Base-by-base conservation (phyloP, 2,329 filamentous ascomycete species). In the Colletotrichum musae region DNA sequence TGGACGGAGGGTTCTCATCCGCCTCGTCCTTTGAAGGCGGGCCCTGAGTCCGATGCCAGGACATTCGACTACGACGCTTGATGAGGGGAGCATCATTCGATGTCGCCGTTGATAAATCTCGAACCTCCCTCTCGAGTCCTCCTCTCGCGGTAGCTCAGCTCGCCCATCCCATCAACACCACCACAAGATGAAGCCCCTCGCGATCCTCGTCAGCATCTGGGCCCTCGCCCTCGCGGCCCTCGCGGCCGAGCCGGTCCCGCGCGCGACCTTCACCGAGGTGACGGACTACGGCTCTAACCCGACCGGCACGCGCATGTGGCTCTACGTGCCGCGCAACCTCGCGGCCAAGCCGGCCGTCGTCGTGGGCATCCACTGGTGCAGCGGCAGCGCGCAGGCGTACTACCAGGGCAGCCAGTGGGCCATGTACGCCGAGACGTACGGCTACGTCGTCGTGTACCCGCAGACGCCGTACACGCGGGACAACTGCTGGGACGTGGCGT, bases 401-500 rank as follows among this genome's bases (percentile, higher is more conserved):
- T 87, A 86, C 74, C 78, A 75, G 24, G 82, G 82, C 66, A 85
- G 83, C 1, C 43, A 61, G 4, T 90, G 89, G 76, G 84, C 85
- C 32, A 80, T 79, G 3, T 80, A 87, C n/a, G 86, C 89, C 16
- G 87, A 90, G 70, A 77, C 79, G 39, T 81, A 87, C 60, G 87
- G 87, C 39, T 90, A 87, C 77, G 88, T 91, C 62, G 76, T 83
- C 32, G 82, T 86, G 70, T 86, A 83, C 71, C 84, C 85, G 3
- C 80, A 80, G 73, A 83, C 79, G 10, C 75, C 75, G 21, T 81
- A 80, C 59, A 10, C 54, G 50, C 48, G 75, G 76, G 15, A 66
- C 58, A 83, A 77, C 58, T 91, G 89, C 79, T 91, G 88, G 84
- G 89, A 91, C 72, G 88, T 91, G 6, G 83, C 86, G 5, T 87